Conservation (phyloP, 2,329 filamentous ascomycete genomes). For the Colletotrichum sojae region DNA sequence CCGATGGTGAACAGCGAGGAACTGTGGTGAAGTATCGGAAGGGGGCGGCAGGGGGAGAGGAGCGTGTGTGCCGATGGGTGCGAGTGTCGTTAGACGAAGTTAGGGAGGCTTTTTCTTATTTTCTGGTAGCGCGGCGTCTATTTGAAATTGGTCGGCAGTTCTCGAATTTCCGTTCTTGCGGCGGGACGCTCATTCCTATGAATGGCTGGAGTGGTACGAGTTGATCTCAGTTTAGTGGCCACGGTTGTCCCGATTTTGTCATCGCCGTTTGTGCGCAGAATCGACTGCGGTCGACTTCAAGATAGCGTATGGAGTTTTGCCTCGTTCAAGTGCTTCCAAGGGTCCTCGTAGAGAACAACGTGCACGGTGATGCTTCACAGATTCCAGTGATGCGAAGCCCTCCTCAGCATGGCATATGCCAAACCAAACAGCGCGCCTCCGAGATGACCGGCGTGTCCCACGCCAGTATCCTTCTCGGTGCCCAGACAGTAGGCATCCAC, state of each 20-base stretch:
- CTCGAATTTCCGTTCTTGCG: background rate
- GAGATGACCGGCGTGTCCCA: conserved; percentile 32
- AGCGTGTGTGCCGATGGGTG: background rate
- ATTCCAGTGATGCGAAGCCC: conserved; percentile 7
- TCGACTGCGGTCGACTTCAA: background rate
- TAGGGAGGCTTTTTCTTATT: conserved; percentile 4
- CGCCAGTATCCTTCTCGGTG: conserved; percentile 26
- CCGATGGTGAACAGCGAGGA: conserved; percentile 39
- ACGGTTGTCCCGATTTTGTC: background rate
- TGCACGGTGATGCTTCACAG: conserved; percentile 5
- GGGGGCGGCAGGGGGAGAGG: background rate
- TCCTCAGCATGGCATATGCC: conserved; percentile 27
- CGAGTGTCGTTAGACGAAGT: background rate
- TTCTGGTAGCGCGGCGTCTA: conserved; percentile 30
- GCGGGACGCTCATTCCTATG: conserved; percentile 9
- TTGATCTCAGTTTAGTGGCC: conserved; percentile 27
- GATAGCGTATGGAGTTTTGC: background rate
- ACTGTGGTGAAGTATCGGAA: conserved; percentile 20
- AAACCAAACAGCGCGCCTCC: conserved; percentile 36
- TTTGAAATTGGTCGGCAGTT: conserved; percentile 19
- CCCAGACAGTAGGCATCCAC: conserved; percentile 29
- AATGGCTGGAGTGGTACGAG: conserved; percentile 26
- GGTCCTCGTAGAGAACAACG: background rate
- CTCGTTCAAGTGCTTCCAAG: background rate
- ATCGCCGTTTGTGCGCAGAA: background rate